Conservation (phyloP, 306 rosid genomes). For the Malus fusca region DNA sequence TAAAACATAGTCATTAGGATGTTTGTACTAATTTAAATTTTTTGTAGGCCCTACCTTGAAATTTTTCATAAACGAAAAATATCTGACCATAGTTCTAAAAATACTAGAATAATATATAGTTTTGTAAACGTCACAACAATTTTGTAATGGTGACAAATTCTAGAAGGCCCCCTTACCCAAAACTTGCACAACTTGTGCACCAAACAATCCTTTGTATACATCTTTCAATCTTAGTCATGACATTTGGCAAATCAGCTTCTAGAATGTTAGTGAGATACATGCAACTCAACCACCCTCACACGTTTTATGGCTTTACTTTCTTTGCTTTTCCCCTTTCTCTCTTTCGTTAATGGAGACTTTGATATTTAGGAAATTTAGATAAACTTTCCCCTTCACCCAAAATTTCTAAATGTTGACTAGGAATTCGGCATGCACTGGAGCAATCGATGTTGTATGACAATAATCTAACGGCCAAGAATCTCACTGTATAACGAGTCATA, state of each 20-base stretch:
- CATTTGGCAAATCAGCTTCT: not conserved
- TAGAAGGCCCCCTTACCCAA: not conserved
- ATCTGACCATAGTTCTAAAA: not conserved
- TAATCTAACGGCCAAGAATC: not conserved
- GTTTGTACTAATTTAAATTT: not conserved
- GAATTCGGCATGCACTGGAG: not conserved
- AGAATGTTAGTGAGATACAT: not conserved
- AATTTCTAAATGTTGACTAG: not conserved
- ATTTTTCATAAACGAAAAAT: not conserved
- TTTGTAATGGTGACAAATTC: not conserved
- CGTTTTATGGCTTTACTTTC: not conserved
- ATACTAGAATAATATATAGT: not conserved
- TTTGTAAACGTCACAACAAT: not conserved
- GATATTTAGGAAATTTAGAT: too few species aligned
- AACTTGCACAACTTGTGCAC: not conserved
- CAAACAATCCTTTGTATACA: not conserved
- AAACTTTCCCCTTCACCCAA: not conserved
- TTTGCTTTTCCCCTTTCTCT: slow-evolving; percentile 1
- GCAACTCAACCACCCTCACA: not conserved
- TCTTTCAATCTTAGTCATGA: not conserved
- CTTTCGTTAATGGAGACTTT: not conserved
- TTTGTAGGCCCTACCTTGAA: not conserved
- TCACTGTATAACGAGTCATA: not conserved
- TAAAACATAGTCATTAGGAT: too few species aligned
- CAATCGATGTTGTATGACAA: too few species aligned